A percentile compares a stretch with the other conserved stretches of the same genome.
Evolutionary conservation across 805 yeast species (phyloP).

Genomic region (Naumovozyma castellii): DNA sequence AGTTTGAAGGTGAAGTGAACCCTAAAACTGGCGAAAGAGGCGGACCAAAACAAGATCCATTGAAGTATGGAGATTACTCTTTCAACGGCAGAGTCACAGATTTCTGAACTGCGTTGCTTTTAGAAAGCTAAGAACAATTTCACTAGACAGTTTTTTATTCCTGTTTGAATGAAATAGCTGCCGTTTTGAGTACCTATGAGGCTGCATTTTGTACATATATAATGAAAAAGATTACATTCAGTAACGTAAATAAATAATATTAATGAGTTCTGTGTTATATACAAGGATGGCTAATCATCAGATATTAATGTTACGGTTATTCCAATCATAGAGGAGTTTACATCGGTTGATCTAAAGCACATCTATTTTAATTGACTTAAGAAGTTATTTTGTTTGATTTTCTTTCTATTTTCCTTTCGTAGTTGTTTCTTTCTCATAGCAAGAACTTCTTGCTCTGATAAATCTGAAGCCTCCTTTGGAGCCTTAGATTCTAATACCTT

Average conservation of each 20-base stretch:
- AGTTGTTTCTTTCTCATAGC: constrained; percentile 61
- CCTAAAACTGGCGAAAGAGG: constrained; percentile 93
- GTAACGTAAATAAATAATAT: no score
- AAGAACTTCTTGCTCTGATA: constrained; percentile 48
- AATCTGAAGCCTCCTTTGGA: constrained; percentile 39
- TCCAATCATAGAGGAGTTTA: no score
- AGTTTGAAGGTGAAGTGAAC: constrained; percentile 88
- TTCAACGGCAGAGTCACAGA: constrained; percentile 96
- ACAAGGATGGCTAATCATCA: no score
- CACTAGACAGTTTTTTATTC: no score
- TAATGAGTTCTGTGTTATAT: no score
- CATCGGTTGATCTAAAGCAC: no score
- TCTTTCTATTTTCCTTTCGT: constrained; percentile 55
- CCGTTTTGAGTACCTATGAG: no score
- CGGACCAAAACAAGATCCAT: constrained; percentile 96
- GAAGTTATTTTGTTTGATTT: constrained; percentile 73
- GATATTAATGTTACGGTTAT: no score
- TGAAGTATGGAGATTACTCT: constrained; percentile 85
- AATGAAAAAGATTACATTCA: no score
- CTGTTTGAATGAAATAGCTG: no score
- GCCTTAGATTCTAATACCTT: constrained; percentile 47
- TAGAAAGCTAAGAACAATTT: not conserved
- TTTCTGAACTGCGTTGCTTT: no score
- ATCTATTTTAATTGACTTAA: constrained; percentile 16
- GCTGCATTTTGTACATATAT: no score